Evolutionary conservation across 2,329 filamentous ascomycete species (phyloP), one percentile per base, ranked within the genome.

Genomic region (Penicillium sp.): DNA sequence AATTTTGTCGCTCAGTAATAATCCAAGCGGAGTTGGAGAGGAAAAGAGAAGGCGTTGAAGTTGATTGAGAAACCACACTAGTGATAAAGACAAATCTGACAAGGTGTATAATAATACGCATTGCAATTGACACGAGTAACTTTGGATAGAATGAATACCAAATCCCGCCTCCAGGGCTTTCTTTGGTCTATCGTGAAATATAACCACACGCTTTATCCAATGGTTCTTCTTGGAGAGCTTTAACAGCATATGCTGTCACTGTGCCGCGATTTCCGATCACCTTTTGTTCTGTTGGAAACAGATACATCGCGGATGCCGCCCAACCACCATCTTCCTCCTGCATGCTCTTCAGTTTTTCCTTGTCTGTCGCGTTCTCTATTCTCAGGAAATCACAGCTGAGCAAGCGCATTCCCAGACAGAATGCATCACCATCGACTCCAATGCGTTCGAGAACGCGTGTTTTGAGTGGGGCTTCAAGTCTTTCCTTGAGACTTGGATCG

Each of bases 401-500:
- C 6, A 48, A 10, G 6, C 45, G 45, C 45, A 48, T 48, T n/a
- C 32, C 45, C 5, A 48, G 34, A 36, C 32, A 40, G 34, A 24
- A 39, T 14, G 45, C 32, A 40, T 48, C 45, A 4, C 45, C 45
- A 16, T 31, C 2, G 14, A 13, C 34, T 11, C 45, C 45, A 21
- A 39, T 48, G 13, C 45, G 38, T 18, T 48, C 45, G 13, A 18
- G 21, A 10, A 48, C 45, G 13, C 45, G 45, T 8, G 16, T 24
- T 9, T 32, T 31, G 16, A 48, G 32, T 39, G 13, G 32, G 13
- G 4, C 5, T 11, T 38, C 18, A 21, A 48, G 11, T 27, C 45
- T 39, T n/a, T 56, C 56, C 22, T 61, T 63, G 29, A 67, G 55
- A 4, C 56, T 55, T 1, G 42, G 48, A 50, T 65, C 64, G 3